A percentile compares a stretch with the other conserved stretches of the same genome.
phyloP scores from a whole-genome alignment of 352 stramenopile species.

The Peronospora destructor region DNA sequence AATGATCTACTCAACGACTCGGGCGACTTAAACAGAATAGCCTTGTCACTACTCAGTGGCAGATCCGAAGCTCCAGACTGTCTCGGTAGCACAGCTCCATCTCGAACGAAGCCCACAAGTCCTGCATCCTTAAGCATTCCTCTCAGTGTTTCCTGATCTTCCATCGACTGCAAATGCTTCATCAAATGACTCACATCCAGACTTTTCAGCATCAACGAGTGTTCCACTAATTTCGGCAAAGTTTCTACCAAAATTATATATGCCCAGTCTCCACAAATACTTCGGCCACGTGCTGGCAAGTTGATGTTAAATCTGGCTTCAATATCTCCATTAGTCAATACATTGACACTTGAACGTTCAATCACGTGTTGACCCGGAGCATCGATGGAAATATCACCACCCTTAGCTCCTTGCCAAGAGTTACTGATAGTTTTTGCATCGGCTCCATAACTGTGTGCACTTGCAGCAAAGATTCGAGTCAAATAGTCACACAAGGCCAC shows the following conservation, averaged over 20 bases:
- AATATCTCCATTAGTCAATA: constrained; percentile 74
- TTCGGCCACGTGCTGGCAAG: constrained; percentile 89
- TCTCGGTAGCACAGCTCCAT: constrained; percentile 90
- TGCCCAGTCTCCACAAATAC: constrained; percentile 90
- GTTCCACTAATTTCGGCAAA: constrained; percentile 80
- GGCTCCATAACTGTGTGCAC: constrained; percentile 40
- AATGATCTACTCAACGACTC: constrained; percentile 76
- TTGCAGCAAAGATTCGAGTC: constrained; percentile 75
- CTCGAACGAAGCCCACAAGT: constrained; percentile 89
- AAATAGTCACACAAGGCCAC: constrained; percentile 89
- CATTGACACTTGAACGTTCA: constrained; percentile 85
- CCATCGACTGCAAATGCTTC: constrained; percentile 85
- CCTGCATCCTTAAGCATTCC: constrained; percentile 66
- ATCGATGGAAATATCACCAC: constrained; percentile 93
- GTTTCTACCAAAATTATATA: constrained; percentile 88
- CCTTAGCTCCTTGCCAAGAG: constrained; percentile 86
- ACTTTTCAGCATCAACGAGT: constrained; percentile 68
- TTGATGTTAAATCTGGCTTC: constrained; percentile 93
- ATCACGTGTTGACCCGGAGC: constrained; percentile 90
- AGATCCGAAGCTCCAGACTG: constrained; percentile 62
- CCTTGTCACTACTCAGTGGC: constrained; percentile 34
- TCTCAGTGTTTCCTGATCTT: constrained; percentile 90
- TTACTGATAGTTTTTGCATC: constrained; percentile 59
- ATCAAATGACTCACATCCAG: constrained; percentile 65
- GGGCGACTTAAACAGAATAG: constrained; percentile 83